Base-by-base conservation (phyloP, 495 filamentous ascomycete species). In the Terfezia claveryi region DNA sequence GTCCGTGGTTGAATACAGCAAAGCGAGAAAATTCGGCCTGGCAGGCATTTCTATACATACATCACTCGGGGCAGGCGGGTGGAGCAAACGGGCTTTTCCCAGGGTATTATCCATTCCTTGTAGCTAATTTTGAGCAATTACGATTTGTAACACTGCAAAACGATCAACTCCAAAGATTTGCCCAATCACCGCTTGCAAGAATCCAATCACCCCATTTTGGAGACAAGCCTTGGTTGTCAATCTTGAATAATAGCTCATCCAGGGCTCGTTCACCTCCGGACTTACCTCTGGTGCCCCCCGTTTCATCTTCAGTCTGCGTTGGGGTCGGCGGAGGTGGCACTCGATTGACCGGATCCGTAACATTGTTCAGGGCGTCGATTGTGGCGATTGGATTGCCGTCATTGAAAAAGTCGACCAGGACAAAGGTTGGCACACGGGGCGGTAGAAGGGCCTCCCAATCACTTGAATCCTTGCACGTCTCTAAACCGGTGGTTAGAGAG, bases 351-450 rank as follows among this genome's bases (percentile, higher is more conserved):
- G 50, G 16, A 12, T 16, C 23, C 23, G 50, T 51, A 27, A 51
- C 23, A 12, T 32, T 32, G 23, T 51, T 51, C 50, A 51, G 23
- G n/a, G 11, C 12, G 61, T 77, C 72, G 54, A 80, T 78, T 5
- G 76, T 72, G 8, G 62, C 62, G 49, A 82, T 73, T n/a, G 72
- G 66, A 12, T 72, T 68, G 0, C 80, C 81, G 49, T 75, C 63
- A 63, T 81, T 76, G 51, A 74, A 80, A 67, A 83, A 85, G 66
- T 87, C 81, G 16, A 81, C 73, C 32, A 85, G 67, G 37, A 83
- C 67, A 49, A 79, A 80, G 53, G 72, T 73, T 12, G 81, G 41
- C 41, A 20, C 17, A 0, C 17, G 41, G n/a, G 17, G 41, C 12
- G 41, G 41, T 8, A 8, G 79, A 58, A 68, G 71, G 50, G 59